Evolutionary conservation across 768 basidiomycete species (phyloP).

Genomic region (Pholiota microspora): DNA sequence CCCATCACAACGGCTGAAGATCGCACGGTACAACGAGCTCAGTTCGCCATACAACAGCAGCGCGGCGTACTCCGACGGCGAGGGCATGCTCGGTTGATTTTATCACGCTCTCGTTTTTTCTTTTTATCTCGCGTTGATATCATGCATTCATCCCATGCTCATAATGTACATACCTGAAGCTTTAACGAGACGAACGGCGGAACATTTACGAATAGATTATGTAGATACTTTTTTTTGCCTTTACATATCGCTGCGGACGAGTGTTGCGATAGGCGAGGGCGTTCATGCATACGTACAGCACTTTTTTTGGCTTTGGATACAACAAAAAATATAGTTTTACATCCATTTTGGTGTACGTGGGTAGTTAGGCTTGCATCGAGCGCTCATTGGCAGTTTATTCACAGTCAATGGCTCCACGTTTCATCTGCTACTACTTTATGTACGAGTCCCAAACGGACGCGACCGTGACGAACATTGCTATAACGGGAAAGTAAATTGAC

Average conservation of each 20-base stretch:
- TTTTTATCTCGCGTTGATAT: neutral
- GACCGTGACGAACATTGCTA: too few relatives aligned
- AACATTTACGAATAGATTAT: neutral
- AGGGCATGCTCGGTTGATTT: constrained; percentile 32
- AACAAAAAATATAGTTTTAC: neutral
- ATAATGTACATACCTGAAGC: neutral
- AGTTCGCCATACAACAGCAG: constrained; percentile 53
- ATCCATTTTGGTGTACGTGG: too few relatives aligned
- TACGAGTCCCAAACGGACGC: too few relatives aligned
- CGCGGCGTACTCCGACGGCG: constrained; percentile 56
- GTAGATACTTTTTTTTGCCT: neutral
- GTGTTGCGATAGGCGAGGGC: neutral
- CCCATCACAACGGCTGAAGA: constrained; percentile 69
- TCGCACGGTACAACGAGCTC: constrained; percentile 63
- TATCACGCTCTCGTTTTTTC: constrained; percentile 4
- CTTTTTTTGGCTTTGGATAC: neutral
- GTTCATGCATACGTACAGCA: neutral
- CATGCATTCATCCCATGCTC: neutral
- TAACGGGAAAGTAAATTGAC: too few relatives aligned
- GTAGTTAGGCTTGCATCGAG: too few relatives aligned
- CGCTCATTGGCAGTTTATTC: too few relatives aligned
- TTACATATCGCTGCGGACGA: neutral
- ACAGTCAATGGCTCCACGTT: too few relatives aligned
- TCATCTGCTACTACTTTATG: too few relatives aligned
- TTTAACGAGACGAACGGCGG: neutral